Conservation (phyloP, 148 eudicot species). For the Persicaria tinctoria region DNA sequence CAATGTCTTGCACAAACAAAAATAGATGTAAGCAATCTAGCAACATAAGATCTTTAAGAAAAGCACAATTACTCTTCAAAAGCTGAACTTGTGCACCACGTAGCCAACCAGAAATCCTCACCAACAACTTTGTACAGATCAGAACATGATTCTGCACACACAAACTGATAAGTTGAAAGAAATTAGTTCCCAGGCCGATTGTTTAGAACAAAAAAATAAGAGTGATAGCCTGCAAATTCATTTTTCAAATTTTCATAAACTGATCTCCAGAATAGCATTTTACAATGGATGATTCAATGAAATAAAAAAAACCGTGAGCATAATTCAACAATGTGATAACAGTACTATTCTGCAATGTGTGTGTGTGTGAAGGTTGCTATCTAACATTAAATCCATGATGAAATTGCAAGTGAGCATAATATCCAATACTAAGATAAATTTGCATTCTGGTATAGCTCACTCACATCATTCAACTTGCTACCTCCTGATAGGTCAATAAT, state of each 20-base stretch:
- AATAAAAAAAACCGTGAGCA: neutral
- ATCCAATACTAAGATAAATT: neutral
- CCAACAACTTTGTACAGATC: slow-evolving; percentile 78
- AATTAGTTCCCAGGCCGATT: slow-evolving; percentile 1
- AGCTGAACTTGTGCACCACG: slow-evolving; percentile 83
- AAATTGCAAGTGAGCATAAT: neutral
- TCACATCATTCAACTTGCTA: slow-evolving; percentile 70
- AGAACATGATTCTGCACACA: slow-evolving; percentile 69
- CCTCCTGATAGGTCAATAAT: slow-evolving; percentile 56
- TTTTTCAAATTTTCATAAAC: neutral
- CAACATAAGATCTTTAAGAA: slow-evolving; percentile 5
- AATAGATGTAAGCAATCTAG: slow-evolving; percentile 2
- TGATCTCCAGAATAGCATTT: neutral
- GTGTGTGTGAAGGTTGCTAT: neutral
- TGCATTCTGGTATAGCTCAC: slow-evolving; percentile 18
- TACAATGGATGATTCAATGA: neutral
- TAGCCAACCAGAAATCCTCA: slow-evolving; percentile 92
- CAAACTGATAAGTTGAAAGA: slow-evolving; percentile 38
- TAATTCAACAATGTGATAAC: neutral
- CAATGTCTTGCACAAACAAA: slow-evolving; percentile 1
- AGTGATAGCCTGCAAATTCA: neutral
- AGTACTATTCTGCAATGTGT: neutral
- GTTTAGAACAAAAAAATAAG: neutral
- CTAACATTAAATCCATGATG: neutral
- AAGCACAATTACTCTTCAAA: slow-evolving; percentile 58